Evolutionary conservation across 108 stramenopile genomes (phyloP).

Genomic region (Fragilariopsis cylindrus): DNA sequence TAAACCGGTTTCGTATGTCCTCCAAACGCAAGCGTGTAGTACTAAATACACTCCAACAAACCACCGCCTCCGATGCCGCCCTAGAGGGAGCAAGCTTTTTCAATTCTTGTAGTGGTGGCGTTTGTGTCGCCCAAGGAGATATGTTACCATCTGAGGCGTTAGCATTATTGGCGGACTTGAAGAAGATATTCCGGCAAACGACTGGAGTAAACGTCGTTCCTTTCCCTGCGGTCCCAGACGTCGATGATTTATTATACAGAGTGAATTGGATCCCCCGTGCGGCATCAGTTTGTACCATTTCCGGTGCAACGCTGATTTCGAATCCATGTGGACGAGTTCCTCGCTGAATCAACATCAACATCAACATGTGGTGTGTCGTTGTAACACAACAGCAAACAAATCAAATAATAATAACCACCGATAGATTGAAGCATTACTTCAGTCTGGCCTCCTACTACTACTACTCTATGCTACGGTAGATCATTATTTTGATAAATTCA

Average conservation of each 20-base stretch:
- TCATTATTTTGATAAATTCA: no score
- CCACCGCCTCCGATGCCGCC: conserved; percentile 32
- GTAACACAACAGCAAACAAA: no score
- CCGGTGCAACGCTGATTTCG: conserved; percentile 63
- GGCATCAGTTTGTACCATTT: conserved; percentile 57
- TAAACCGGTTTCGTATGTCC: conserved; percentile 39
- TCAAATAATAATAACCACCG: no score
- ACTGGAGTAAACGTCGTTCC: conserved; percentile 20
- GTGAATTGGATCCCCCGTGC: conserved; percentile 71
- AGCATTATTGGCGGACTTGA: conserved; percentile 45
- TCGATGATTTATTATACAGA: conserved; percentile 57
- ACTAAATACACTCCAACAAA: conserved; percentile 27
- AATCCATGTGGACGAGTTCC: conserved; percentile 75
- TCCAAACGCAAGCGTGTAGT: conserved; percentile 36
- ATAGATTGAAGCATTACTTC: no score
- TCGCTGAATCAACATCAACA: conserved; percentile 26
- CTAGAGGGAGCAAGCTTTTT: conserved; percentile 33
- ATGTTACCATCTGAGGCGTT: conserved; percentile 55
- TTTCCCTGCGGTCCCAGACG: conserved; percentile 38
- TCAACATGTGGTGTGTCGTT: no score
- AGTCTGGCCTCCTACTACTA: no score
- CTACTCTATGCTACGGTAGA: no score
- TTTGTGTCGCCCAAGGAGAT: conserved; percentile 71
- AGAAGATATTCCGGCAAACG: conserved; percentile 45
- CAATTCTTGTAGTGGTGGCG: conserved; percentile 42